Percentiles rank a stretch among this genome's conserved stretches.
These are phyloP conservation scores for Penicillium paneum DNA, from an alignment of 2,329 filamentous ascomycete genomes.

Conservation along the genomic window DNA sequence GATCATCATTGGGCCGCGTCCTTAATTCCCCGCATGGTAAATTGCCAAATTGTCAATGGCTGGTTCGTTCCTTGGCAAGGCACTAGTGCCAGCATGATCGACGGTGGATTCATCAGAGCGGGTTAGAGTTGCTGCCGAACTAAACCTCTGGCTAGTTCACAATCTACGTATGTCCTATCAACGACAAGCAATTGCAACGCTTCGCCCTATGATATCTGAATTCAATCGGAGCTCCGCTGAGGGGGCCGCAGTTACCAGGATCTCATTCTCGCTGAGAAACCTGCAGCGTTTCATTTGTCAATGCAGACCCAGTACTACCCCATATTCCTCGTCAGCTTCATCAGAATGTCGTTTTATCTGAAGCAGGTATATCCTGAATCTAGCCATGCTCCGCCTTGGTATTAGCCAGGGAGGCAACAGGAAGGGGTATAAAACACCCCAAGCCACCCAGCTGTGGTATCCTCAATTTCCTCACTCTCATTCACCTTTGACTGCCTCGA, in stretches of 20 bases:
- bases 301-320: not conserved
- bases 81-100: not conserved
- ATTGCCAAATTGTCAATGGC: not conserved
- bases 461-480: not conserved
- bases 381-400: not conserved
- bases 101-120: not conserved
- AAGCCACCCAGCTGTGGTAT: not conserved
- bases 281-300: conserved; percentile 9
- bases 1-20: not conserved
- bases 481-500: not conserved
- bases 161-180: conserved; percentile 3
- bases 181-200: not conserved
- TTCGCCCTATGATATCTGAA: not conserved
- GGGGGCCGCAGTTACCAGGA: not conserved
- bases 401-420: not conserved
- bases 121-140: not conserved
- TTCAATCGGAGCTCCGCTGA: conserved; percentile 5
- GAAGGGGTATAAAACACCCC: conserved; percentile 1
- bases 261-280: conserved; percentile 13
- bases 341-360: not conserved
- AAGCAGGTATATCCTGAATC: not conserved
- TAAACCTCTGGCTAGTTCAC: not conserved
- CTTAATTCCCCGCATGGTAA: conserved; percentile 8
- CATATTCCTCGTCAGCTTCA: not conserved
- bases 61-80: conserved; percentile 3